A percentile compares a stretch with the other conserved stretches of the same genome.
Conservation (phyloP, 805 yeast genomes). For the Aciculoconidium aculeatum region DNA sequence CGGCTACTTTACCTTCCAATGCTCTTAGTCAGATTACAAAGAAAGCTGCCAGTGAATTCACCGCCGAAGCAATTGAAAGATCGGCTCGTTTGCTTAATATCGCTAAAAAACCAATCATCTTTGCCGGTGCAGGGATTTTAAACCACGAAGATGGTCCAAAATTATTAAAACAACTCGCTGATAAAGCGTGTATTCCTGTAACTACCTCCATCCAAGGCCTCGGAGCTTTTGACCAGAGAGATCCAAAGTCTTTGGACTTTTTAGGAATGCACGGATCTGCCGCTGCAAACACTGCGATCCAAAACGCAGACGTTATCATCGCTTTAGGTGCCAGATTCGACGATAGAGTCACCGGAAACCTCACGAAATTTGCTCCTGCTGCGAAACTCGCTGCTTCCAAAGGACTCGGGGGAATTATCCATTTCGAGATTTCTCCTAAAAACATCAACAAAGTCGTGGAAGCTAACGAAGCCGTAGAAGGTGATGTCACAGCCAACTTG, state of each 20-base stretch:
- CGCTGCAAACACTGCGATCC: slow-evolving; percentile 91
- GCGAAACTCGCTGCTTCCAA: slow-evolving; percentile 87
- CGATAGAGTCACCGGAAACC: slow-evolving; percentile 92
- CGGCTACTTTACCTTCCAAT: slow-evolving; percentile 67
- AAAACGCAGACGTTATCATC: slow-evolving; percentile 84
- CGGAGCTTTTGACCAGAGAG: slow-evolving; percentile 91
- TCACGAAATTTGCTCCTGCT: slow-evolving; percentile 86
- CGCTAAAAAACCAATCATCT: slow-evolving; percentile 84
- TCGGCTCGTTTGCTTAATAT: slow-evolving; percentile 73
- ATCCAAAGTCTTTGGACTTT: slow-evolving; percentile 88
- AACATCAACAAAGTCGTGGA: slow-evolving; percentile 96
- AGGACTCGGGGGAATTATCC: slow-evolving; percentile 91
- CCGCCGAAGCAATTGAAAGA: slow-evolving; percentile 64
- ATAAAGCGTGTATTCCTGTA: slow-evolving; percentile 89
- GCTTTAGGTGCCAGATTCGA: slow-evolving; percentile 98
- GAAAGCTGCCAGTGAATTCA: slow-evolving; percentile 66
- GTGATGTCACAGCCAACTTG: slow-evolving; percentile 84
- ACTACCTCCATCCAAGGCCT: slow-evolving; percentile 92
- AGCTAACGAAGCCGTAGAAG: slow-evolving; percentile 95
- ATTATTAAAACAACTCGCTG: slow-evolving; percentile 75
- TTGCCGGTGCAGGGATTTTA: slow-evolving; percentile 88
- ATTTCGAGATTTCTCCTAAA: slow-evolving; percentile 93
- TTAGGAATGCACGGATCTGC: slow-evolving; percentile 98
- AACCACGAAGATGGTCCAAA: slow-evolving; percentile 76
- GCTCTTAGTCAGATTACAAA: slow-evolving; percentile 68